Percentiles rank a stretch among this genome's conserved stretches.
These are phyloP conservation scores for Phlebiopsis flavidoalba DNA, from an alignment of 768 basidiomycete genomes.

Conservation along the genomic window DNA sequence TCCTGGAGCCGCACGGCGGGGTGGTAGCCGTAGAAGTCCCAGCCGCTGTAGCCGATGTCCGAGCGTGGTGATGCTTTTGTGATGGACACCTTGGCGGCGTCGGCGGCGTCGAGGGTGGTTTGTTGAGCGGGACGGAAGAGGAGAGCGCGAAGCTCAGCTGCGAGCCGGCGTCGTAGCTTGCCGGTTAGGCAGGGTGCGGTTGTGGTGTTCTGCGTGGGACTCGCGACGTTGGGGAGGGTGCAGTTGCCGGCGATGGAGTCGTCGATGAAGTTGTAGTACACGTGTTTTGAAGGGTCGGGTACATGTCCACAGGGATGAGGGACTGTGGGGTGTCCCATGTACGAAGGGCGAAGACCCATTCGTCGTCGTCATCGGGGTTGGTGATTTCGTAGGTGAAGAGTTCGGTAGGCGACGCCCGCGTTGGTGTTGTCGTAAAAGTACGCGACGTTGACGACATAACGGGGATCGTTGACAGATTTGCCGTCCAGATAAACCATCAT, in stretches of 20 bases:
- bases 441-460: conserved; percentile 9
- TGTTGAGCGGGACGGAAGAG: conserved; percentile 14
- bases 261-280: conserved; percentile 11
- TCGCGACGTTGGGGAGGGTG: conserved; percentile 3
- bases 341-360: conserved; percentile 12
- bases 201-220: neutral
- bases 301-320: conserved; percentile 6
- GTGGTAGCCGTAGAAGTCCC: conserved; percentile 1
- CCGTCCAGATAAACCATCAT: conserved; percentile 14
- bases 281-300: conserved; percentile 10
- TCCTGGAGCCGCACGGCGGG: conserved; percentile 9
- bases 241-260: conserved; percentile 10
- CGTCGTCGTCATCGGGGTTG: conserved; percentile 5
- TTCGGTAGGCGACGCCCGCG: neutral
- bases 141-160: conserved; percentile 13
- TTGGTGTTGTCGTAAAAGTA: conserved; percentile 11
- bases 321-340: conserved; percentile 5
- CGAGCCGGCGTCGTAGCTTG: conserved; percentile 4
- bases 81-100: neutral
- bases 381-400: conserved; percentile 13
- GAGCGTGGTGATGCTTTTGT: neutral
- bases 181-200: conserved; percentile 10
- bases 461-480: conserved; percentile 6
- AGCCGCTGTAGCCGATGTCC: neutral
- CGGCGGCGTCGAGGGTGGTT: neutral